A percentile compares a stretch with the other conserved stretches of the same genome.
Conservation (phyloP, 768 basidiomycete species). For the Lactifluus hygrophoroides region DNA sequence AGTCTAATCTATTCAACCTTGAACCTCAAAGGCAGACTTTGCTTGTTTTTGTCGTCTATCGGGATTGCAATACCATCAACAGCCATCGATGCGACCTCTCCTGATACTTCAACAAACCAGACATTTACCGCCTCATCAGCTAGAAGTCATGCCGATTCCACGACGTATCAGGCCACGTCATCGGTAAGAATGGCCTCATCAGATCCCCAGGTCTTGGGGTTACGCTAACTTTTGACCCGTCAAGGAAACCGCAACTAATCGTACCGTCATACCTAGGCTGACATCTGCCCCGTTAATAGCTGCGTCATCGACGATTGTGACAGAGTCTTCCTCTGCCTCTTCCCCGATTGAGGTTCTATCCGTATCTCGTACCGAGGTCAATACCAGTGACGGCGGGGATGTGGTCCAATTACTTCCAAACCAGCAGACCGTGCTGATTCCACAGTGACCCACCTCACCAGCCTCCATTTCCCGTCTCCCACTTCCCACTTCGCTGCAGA, state of each 20-base stretch:
- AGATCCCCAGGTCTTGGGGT: background rate
- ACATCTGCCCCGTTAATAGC: background rate
- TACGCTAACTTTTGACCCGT: background rate
- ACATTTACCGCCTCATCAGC: background rate
- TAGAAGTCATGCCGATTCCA: background rate
- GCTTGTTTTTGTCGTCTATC: constrained; percentile 3
- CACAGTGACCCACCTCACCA: background rate
- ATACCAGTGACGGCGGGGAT: background rate
- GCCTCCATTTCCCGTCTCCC: background rate
- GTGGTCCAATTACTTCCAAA: background rate
- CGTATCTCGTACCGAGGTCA: background rate
- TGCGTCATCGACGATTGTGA: background rate
- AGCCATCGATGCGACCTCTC: background rate
- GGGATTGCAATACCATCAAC: background rate
- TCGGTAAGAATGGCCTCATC: background rate
- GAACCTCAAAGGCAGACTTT: constrained; percentile 5
- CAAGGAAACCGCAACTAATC: background rate
- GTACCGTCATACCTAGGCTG: background rate
- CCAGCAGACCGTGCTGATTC: background rate
- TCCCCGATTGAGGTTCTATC: background rate
- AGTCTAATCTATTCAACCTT: background rate
- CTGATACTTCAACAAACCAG: background rate
- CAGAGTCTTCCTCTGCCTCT: background rate
- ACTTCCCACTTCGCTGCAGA: background rate
- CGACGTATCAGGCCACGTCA: background rate